Base-by-base conservation (phyloP, 2,329 filamentous ascomycete species). In the Botrytis tulipae region DNA sequence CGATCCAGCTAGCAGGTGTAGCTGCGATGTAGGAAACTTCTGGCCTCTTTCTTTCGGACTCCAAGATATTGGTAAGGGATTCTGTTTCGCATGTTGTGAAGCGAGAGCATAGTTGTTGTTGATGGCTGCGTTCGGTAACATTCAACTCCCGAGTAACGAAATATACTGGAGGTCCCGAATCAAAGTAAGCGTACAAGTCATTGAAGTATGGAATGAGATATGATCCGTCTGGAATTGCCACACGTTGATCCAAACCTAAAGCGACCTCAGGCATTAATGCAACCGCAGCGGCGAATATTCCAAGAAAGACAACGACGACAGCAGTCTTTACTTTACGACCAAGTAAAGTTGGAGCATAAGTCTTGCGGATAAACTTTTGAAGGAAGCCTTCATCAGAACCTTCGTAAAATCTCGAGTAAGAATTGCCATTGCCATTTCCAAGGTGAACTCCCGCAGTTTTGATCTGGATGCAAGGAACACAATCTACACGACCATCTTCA, bases 181-280 rank as follows among this genome's bases (percentile, higher is more conserved):
- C 93, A 78, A 98, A 92, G 81, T 99, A 99, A 74, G 90, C 90
- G 81, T 98, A 97, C 44, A 99, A 85, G 81, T 99, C 96, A 80
- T 98, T 94, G 83, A 99, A 99, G 82, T 97, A 99, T 16, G 92
- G 90, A 75, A 99, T 97, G 69, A 99, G 86, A 81, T 99, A 99
- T 1, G 95, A 98, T 79, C 93, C 95, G 76, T 93, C 93, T 0
- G 96, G 96, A 73, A 99, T 92, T 18, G 96, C 96, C 72, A 98
- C 95, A 29, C 96, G 91, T 83, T 99, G 96, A 80, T 99, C 96
- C 42, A 99, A 86, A 0, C 96, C 96, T 60, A 99, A 89, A 78
- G 95, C 84, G 29, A 99, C 90, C 76, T 91, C 89, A 0, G 96
- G 97, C 25, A 98, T 87, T 46, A 99, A 85, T 1, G 95, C 94